Evolutionary conservation across 805 yeast species (phyloP), one percentile per base, ranked within the genome.

Genomic region (Hanseniaspora jakobsenii): DNA sequence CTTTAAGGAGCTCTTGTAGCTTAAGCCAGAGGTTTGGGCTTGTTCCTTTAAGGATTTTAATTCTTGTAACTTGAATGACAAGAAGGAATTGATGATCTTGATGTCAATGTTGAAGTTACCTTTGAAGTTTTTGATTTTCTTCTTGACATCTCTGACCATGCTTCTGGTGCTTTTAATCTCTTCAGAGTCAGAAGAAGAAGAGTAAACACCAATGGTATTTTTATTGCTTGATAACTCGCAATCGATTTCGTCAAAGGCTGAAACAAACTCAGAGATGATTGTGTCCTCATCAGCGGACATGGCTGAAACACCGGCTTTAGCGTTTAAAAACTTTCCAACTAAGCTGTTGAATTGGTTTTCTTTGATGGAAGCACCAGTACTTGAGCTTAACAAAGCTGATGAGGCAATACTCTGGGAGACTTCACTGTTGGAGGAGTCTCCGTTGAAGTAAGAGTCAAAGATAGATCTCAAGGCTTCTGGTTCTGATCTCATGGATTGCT

Each of bases 1-100:
- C 16, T 34, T 34, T 22, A 41, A 41, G 23, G 32, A 18, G 9
- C 27, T 14, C 22, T 29, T 34, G 35, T 41, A 41, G 3, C 29
- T 19, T 13, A 36, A 28, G 17, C 23, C 18, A 16, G 23, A 14
- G 2, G 14, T 18, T 24, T 13, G n/a, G 6, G 35, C 18, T 34
- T 34, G 35, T 14, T 34, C 9, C 17, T 34, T 41, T 21, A 41
- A 41, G 19, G 23, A 14, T 6, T 14, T 14, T 30, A 41, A 34
- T 29, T 41, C 45, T 10, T 16, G 13, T 14, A 29, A 9, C 12
- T 34, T 41, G 14, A 23, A 19, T 8, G 12, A 13, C 19, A 41
- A 19, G 16, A 41, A 41, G n/a, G 31, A 22, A 10, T 21, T 19
- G 4, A 41, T 17, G 16, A 34, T 32, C 3, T 6, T 34, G 10